Evolutionary conservation across 257 asterid genomes (phyloP).

Genomic region (Plantago elongata): DNA sequence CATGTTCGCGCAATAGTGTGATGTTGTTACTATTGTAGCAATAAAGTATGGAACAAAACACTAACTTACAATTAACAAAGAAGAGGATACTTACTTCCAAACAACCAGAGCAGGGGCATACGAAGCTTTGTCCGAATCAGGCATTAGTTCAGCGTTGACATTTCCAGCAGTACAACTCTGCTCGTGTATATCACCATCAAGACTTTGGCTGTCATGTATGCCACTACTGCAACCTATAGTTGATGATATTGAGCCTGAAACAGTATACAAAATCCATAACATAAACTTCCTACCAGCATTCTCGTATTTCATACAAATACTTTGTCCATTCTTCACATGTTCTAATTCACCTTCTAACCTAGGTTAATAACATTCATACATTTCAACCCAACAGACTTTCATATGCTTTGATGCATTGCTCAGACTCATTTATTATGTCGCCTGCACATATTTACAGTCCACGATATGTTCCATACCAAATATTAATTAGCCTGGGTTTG

Average conservation of each 20-base stretch:
- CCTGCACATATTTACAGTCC: too few relatives aligned
- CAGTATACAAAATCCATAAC: background rate
- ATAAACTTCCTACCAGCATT: background rate
- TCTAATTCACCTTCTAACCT: too few relatives aligned
- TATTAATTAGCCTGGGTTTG: too few relatives aligned
- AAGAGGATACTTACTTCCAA: slow-evolving; percentile 55
- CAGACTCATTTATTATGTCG: too few relatives aligned
- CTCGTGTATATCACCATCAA: background rate
- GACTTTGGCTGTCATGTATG: background rate
- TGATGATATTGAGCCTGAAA: background rate
- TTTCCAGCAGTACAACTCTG: slow-evolving; percentile 23
- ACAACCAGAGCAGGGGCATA: slow-evolving; percentile 38
- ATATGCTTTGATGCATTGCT: too few relatives aligned
- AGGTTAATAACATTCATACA: too few relatives aligned
- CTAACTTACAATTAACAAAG: background rate
- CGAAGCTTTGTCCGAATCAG: slow-evolving; percentile 15
- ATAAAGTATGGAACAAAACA: background rate
- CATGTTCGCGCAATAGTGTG: background rate
- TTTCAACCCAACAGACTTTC: too few relatives aligned
- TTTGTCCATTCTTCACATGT: too few relatives aligned
- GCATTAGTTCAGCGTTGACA: slow-evolving; percentile 16
- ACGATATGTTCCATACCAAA: too few relatives aligned
- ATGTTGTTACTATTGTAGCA: background rate
- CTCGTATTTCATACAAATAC: too few relatives aligned
- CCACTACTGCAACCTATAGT: background rate